phyloP scores from a whole-genome alignment of 495 filamentous ascomycete genomes.

The Pyronema omphalodes region DNA sequence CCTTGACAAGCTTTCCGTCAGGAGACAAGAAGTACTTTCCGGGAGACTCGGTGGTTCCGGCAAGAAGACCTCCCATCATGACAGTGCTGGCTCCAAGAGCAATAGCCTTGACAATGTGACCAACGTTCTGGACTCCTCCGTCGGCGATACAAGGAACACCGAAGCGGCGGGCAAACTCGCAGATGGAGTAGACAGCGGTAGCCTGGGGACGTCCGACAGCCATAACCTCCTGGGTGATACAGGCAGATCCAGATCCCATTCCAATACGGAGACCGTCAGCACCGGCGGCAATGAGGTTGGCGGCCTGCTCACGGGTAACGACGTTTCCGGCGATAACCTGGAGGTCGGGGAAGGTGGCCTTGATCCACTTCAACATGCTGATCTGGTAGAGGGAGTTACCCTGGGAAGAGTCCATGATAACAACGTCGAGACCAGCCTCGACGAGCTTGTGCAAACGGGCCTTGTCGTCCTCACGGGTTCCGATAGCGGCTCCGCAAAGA shows the following conservation, averaged over 20 bases:
- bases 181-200: slow-evolving; percentile 73
- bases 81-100: slow-evolving; percentile 85
- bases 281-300: slow-evolving; percentile 76
- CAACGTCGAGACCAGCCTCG: slow-evolving; percentile 89
- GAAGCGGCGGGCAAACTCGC: slow-evolving; percentile 73
- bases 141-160: slow-evolving; percentile 97
- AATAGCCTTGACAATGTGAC: slow-evolving; percentile 96
- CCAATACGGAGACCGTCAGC: slow-evolving; percentile 94
- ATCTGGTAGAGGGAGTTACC: slow-evolving; percentile 96
- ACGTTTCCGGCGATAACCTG: slow-evolving; percentile 98
- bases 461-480: slow-evolving; percentile 86
- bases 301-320: slow-evolving; percentile 88
- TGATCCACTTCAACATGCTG: slow-evolving; percentile 91
- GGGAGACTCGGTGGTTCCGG: slow-evolving; percentile 92
- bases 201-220: slow-evolving; percentile 92
- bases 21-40: slow-evolving; percentile 89
- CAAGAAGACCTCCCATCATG: slow-evolving; percentile 98
- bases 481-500: slow-evolving; percentile 85
- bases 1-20: slow-evolving; percentile 95
- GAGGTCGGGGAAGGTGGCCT: slow-evolving; percentile 61
- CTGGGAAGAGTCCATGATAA: slow-evolving; percentile 86
- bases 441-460: slow-evolving; percentile 66
- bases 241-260: slow-evolving; percentile 95
- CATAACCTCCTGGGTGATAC: slow-evolving; percentile 99
- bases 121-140: slow-evolving; percentile 94